Base-by-base conservation (phyloP, 2,329 filamentous ascomycete genomes). In the Neonectria faginata region DNA sequence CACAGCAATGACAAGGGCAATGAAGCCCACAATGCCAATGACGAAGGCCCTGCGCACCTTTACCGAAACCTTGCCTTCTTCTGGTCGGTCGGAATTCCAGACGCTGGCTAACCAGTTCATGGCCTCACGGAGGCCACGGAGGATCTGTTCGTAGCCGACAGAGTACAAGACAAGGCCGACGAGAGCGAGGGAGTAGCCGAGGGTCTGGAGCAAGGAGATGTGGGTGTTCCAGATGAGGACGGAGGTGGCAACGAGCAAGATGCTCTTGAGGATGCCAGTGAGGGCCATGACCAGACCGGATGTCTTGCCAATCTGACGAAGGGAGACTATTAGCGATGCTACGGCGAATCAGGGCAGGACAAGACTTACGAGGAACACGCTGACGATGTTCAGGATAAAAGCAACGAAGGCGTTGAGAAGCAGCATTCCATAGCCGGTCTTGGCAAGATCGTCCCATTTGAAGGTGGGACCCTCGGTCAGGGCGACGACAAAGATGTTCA, bases 201-300 rank as follows among this genome's bases (percentile, higher is more conserved):
- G 84, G 73, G 89, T 88, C 80, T 97, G 93, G 60, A 93, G 84
- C 25, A 81, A 76, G 20, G 89, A 85, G 74, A 96, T 90, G 33
- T 88, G 85, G 61, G 92, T 93, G 70, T 86, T 83, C 90, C 92
- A 96, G 77, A 95, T 89, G 75, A 92, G 78, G 80, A 96, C 91
- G 57, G 91, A 93, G 63, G 89, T 86, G 65, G 86, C 83, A 68
- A 97, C 92, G 60, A 97, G 89, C 63, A 97, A 88, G 66, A 97
- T 94, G 79, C 94, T 92, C 81, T 97, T 97, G 74, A 96, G 87
- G 69, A 97, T 93, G 77, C 93, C 92, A 64, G 90, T 94, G 25
- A 97, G 88, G 36, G 92, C 94, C 81, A 97, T 91, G 73, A 94
- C 92, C 56, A 97, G 87, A 61, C 91, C 92, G 2, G 93, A 97